Evolutionary conservation across 73 alveolate genomes (phyloP).

Genomic region (Effrenium voratum): DNA sequence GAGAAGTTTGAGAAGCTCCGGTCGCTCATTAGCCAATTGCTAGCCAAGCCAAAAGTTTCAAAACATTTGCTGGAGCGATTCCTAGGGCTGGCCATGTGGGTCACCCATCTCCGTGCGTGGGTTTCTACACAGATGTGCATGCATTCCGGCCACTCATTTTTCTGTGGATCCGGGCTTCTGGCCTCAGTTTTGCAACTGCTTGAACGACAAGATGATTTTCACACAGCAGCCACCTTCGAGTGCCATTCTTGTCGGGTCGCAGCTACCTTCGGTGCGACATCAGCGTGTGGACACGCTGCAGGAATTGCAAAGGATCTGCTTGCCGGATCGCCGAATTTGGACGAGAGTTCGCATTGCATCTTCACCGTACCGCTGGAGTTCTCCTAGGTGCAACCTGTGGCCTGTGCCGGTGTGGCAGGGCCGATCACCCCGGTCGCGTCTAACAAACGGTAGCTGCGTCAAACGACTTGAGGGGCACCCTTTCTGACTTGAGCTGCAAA

Average conservation of each 20-base stretch:
- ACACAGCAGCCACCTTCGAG: not conserved
- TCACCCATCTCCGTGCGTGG: constrained; percentile 1
- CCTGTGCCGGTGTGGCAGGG: not conserved
- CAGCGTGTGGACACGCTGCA: not conserved
- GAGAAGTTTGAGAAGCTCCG: not conserved
- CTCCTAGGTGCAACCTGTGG: not conserved
- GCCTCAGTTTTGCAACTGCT: not conserved
- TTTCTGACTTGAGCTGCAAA: no score
- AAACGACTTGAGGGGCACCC: no score
- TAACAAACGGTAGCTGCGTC: no score
- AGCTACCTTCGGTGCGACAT: not conserved
- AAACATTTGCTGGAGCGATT: not conserved
- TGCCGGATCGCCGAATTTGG: not conserved
- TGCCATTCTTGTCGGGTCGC: not conserved
- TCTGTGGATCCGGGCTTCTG: not conserved
- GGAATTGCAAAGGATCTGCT: not conserved
- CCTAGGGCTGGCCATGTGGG: constrained; percentile 9
- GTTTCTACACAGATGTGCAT: not conserved
- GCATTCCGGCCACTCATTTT: not conserved
- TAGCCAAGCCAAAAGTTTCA: not conserved
- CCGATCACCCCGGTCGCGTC: no score
- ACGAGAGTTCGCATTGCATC: not conserved
- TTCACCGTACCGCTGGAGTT: not conserved
- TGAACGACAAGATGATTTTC: not conserved
- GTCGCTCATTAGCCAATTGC: not conserved